phyloP scores from a whole-genome alignment of 225 moss, liverwort and hornwort genomes.

The Bryoerythrophyllum caledonicum region DNA sequence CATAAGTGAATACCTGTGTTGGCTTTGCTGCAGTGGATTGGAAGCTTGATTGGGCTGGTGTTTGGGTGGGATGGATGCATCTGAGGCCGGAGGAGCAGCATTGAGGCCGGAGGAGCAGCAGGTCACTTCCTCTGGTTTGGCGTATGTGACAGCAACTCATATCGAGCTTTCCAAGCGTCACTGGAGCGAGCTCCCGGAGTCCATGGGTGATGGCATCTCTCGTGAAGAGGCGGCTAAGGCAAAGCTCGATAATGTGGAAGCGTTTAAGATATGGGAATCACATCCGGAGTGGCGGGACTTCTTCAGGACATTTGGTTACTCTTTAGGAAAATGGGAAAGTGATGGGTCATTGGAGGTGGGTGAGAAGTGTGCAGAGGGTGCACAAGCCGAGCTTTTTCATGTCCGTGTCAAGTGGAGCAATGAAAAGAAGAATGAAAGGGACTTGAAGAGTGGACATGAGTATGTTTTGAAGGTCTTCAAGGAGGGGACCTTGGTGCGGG shows the following conservation, averaged over 20 bases:
- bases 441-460: background rate
- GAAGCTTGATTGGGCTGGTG: no score
- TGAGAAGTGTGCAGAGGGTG: background rate
- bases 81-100: background rate
- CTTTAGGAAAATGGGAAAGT: background rate
- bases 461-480: background rate
- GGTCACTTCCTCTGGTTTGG: background rate
- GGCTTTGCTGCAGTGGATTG: no score
- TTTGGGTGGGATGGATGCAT: background rate
- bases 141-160: background rate
- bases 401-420: background rate
- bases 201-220: no score
- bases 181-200: no score
- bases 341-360: background rate
- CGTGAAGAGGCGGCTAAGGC: no score
- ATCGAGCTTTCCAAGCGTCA: no score
- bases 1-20: no score
- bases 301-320: background rate
- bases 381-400: background rate
- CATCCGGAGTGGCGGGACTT: background rate
- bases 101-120: background rate
- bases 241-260: background rate
- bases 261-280: background rate
- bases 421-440: background rate
- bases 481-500: background rate